Evolutionary conservation across 148 eudicot species (phyloP).

Genomic region (Pouteria glomerata): DNA sequence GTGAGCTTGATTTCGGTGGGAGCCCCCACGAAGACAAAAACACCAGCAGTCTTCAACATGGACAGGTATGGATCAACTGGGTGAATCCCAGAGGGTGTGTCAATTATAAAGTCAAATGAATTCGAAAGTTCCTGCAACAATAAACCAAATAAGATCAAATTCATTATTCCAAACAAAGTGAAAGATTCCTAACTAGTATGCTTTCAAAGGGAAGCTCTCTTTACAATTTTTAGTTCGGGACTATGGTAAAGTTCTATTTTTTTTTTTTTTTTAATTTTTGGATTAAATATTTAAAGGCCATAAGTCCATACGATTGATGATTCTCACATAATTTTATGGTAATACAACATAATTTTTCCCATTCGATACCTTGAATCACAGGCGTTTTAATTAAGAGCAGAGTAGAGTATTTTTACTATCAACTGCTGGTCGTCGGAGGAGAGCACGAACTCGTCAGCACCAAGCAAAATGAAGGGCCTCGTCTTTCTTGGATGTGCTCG

Average conservation of each 20-base stretch:
- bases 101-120: constrained; percentile 70
- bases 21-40: constrained; percentile 56
- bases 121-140: constrained; percentile 40
- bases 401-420: constrained; percentile 53
- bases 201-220: background rate
- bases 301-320: too few species aligned
- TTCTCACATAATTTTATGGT: too few species aligned
- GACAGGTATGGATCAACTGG: constrained; percentile 59
- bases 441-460: constrained; percentile 66
- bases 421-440: constrained; percentile 58
- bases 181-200: background rate
- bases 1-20: constrained; percentile 60
- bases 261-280: too few species aligned
- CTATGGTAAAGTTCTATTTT: too few species aligned
- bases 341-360: too few species aligned
- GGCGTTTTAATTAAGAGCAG: too few species aligned
- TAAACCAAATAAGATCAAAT: too few species aligned
- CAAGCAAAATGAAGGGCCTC: constrained; percentile 53
- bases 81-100: constrained; percentile 76
- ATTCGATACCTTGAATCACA: too few species aligned
- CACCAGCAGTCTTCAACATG: constrained; percentile 60
- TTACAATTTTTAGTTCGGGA: too few species aligned
- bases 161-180: background rate
- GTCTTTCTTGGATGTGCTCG: constrained; percentile 59
- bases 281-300: too few species aligned